These are phyloP conservation scores for Pseudozyma thailandica DNA, from an alignment of 1,284 basidiomycete species.

Conservation along the genomic window DNA sequence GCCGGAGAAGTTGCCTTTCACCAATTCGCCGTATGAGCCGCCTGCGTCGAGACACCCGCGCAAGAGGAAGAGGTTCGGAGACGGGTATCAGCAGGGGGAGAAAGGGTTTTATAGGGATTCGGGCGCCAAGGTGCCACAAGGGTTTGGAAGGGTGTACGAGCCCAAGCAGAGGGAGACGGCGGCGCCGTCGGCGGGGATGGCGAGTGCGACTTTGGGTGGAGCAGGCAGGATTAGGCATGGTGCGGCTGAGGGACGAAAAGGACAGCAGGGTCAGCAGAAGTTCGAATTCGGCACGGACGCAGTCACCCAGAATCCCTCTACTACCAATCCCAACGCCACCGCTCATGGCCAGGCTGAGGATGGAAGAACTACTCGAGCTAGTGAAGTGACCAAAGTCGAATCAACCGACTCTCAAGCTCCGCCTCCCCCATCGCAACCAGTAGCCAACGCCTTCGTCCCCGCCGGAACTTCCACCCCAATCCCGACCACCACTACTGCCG, in stretches of 20 bases:
- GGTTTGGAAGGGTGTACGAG: neutral
- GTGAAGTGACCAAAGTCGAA: slow-evolving; percentile 29
- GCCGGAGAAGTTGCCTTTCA: slow-evolving; percentile 37
- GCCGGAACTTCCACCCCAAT: neutral
- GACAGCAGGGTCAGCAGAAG: neutral
- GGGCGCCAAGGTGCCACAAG: slow-evolving; percentile 16
- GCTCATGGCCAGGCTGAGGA: slow-evolving; percentile 7
- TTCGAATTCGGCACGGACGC: neutral
- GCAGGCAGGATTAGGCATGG: slow-evolving; percentile 6
- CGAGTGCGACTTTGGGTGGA: slow-evolving; percentile 5
- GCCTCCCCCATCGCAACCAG: neutral
- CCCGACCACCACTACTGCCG: neutral
- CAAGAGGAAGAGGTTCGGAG: slow-evolving; percentile 9
- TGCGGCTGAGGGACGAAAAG: too few relatives aligned
- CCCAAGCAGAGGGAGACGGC: slow-evolving; percentile 1
- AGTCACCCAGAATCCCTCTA: neutral
- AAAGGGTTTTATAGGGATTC: slow-evolving; percentile 31
- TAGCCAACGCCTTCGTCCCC: neutral
- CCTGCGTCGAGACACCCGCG: neutral
- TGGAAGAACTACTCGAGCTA: slow-evolving; percentile 25
- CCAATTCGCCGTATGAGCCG: slow-evolving; percentile 16
- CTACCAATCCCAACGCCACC: neutral
- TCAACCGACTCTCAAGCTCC: slow-evolving; percentile 7
- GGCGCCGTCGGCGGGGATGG: neutral
- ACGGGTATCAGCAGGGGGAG: slow-evolving; percentile 1